phyloP scores from a whole-genome alignment of 192 early-diverging fungal genomes.

The Backusella parvicylindrica region DNA sequence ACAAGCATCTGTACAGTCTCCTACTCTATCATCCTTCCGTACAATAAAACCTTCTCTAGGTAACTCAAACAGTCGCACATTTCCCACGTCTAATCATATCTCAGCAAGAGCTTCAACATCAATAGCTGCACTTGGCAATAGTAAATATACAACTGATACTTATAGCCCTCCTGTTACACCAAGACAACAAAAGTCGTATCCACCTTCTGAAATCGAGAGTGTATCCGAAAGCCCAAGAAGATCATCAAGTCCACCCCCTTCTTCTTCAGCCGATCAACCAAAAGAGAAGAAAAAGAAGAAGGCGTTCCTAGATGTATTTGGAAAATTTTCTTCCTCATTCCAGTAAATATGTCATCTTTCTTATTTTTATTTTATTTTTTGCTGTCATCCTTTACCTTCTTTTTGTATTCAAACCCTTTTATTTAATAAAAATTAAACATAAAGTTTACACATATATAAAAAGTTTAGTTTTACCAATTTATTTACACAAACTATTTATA shows the following conservation, averaged over 20 bases:
- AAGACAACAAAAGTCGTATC: background rate
- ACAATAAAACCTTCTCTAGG: slow-evolving; percentile 2
- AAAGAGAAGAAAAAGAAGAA: slow-evolving; percentile 16
- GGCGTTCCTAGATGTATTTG: slow-evolving; percentile 12
- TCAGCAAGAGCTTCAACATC: background rate
- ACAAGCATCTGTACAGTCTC: background rate
- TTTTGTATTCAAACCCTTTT: too few species aligned
- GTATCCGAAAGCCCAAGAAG: background rate
- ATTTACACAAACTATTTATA: too few species aligned
- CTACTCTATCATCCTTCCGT: slow-evolving; percentile 2
- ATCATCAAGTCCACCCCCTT: background rate
- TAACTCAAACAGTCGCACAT: background rate
- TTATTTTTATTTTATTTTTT: background rate
- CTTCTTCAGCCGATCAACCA: background rate
- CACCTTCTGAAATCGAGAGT: background rate
- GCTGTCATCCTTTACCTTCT: too few species aligned
- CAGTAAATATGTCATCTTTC: background rate
- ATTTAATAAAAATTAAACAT: too few species aligned
- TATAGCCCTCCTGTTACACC: slow-evolving; percentile 1
- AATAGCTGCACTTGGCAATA: background rate
- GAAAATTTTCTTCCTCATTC: slow-evolving; percentile 12
- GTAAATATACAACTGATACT: background rate
- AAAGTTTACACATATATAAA: too few species aligned
- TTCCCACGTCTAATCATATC: background rate
- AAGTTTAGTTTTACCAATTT: too few species aligned